Evolutionary conservation across 768 basidiomycete species (phyloP).

Genomic region (Sarcodon aspratus): DNA sequence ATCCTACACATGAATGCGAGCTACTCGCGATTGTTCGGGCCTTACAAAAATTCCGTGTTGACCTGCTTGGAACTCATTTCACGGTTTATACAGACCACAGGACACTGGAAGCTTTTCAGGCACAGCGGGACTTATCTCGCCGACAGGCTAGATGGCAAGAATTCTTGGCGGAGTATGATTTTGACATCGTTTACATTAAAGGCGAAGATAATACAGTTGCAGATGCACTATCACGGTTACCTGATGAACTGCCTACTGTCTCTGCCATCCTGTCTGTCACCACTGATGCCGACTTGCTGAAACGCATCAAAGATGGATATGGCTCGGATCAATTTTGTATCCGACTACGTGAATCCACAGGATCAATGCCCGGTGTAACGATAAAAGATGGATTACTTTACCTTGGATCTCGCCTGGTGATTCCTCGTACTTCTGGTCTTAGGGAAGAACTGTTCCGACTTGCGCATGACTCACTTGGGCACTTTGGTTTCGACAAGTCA

Average conservation of each 20-base stretch:
- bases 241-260: too few species aligned
- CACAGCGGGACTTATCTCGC: constrained; percentile 20
- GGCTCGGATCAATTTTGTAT: constrained; percentile 3
- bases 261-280: not conserved
- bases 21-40: constrained; percentile 24
- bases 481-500: constrained; percentile 12
- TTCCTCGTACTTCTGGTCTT: constrained; percentile 7
- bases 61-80: constrained; percentile 13
- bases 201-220: constrained; percentile 27
- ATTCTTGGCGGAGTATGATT: constrained; percentile 25
- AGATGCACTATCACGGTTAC: constrained; percentile 27
- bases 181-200: constrained; percentile 21
- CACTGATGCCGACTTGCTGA: not conserved
- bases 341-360: not conserved
- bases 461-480: constrained; percentile 11
- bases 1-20: constrained; percentile 28
- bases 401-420: constrained; percentile 9
- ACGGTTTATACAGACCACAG: constrained; percentile 25
- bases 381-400: constrained; percentile 7
- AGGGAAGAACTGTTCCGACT: constrained; percentile 8
- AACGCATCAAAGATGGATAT: constrained; percentile 3
- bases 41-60: constrained; percentile 11
- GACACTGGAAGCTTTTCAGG: constrained; percentile 21
- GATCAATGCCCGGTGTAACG: not conserved
- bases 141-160: constrained; percentile 28